A percentile compares a stretch with the other conserved stretches of the same genome.
Evolutionary conservation across 768 basidiomycete genomes (phyloP).

Genomic region (Lentinus brumalis): DNA sequence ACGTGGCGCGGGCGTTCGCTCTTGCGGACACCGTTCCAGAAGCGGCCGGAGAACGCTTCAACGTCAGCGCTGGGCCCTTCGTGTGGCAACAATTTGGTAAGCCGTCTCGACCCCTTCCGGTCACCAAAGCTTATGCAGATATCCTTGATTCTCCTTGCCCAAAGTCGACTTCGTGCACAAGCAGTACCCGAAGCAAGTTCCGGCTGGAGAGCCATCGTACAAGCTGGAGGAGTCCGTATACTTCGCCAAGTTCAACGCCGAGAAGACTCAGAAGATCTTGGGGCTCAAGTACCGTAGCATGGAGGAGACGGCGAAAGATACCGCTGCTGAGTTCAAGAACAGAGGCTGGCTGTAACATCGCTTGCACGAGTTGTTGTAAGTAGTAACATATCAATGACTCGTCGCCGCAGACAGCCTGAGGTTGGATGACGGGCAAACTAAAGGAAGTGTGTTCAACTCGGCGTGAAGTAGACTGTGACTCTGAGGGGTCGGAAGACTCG

Average conservation of each 20-base stretch:
- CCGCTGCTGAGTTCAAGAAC: not conserved
- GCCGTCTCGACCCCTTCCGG: not conserved
- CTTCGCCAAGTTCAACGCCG: conserved; percentile 28
- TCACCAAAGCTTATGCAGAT: not conserved
- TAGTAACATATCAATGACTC: too few relatives aligned
- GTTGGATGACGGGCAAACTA: too few relatives aligned
- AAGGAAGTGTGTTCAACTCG: too few relatives aligned
- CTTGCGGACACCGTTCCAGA: conserved; percentile 27
- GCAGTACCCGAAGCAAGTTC: too few relatives aligned
- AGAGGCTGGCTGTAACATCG: too few relatives aligned
- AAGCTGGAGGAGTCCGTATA: not conserved
- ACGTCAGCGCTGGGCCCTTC: conserved; percentile 23
- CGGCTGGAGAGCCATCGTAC: conserved; percentile 3
- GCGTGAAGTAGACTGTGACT: too few relatives aligned
- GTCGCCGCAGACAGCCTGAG: not conserved
- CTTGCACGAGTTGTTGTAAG: too few relatives aligned
- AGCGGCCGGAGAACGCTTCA: conserved; percentile 42
- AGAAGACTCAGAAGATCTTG: conserved; percentile 41
- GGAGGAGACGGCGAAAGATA: conserved; percentile 42
- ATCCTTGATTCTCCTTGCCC: not conserved
- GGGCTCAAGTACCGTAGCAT: conserved; percentile 43
- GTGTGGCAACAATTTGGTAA: conserved; percentile 13
- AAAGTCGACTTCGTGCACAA: not conserved
- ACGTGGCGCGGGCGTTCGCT: conserved; percentile 33
- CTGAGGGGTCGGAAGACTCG: too few relatives aligned